A percentile compares a stretch with the other conserved stretches of the same genome.
Evolutionary conservation across 1,139 yeast genomes (phyloP).

Genomic region (Debaryomycetaceae sp.): DNA sequence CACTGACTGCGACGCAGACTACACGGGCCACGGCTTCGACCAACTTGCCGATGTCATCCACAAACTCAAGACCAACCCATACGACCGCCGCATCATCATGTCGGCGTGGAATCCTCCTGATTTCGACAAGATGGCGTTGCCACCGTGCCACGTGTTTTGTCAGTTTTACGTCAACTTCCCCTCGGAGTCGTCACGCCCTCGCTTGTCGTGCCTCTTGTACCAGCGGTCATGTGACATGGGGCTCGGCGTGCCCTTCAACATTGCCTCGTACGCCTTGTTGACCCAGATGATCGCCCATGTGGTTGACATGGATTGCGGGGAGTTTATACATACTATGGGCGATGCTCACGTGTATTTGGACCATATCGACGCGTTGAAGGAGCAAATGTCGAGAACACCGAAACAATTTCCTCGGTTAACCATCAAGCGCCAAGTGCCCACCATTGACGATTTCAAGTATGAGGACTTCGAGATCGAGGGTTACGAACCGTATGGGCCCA

Average conservation of each 20-base stretch:
- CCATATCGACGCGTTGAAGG: slow-evolving; percentile 84
- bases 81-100: slow-evolving; percentile 88
- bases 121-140: slow-evolving; percentile 88
- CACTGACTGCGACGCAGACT: slow-evolving; percentile 79
- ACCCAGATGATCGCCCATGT: slow-evolving; percentile 95
- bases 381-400: slow-evolving; percentile 74
- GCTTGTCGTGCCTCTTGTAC: slow-evolving; percentile 80
- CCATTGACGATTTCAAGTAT: slow-evolving; percentile 80
- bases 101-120: slow-evolving; percentile 99
- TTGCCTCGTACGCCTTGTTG: slow-evolving; percentile 90
- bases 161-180: slow-evolving; percentile 92
- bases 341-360: slow-evolving; percentile 94
- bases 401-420: slow-evolving; percentile 71
- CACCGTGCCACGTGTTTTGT: slow-evolving; percentile 96
- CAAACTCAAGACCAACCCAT: slow-evolving; percentile 81
- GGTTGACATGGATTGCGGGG: slow-evolving; percentile 92
- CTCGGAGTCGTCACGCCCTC: slow-evolving; percentile 45
- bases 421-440: slow-evolving; percentile 61
- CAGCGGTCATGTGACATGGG: slow-evolving; percentile 99
- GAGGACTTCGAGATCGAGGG: slow-evolving; percentile 82
- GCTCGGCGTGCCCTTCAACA: slow-evolving; percentile 95
- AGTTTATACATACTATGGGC: slow-evolving; percentile 91
- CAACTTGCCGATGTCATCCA: slow-evolving; percentile 79
- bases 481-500: slow-evolving; percentile 77
- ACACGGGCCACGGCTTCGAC: slow-evolving; percentile 83